phyloP scores from a whole-genome alignment of 2,329 filamentous ascomycete species.

The Beauveria caledonica region DNA sequence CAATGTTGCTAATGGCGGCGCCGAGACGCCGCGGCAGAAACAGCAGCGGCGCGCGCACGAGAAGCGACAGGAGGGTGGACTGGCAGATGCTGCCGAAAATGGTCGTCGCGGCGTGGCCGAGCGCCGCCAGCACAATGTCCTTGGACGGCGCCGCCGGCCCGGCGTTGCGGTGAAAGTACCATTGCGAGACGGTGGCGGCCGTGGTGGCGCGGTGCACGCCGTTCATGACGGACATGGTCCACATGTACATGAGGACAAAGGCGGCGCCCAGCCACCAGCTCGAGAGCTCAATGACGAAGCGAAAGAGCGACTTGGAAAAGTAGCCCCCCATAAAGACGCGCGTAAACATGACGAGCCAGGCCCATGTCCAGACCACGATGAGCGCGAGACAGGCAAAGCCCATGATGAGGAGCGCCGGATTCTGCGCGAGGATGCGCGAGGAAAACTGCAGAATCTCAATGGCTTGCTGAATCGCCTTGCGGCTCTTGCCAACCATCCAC shows the following conservation, averaged over 20 bases:
- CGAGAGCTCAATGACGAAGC: constrained; percentile 75
- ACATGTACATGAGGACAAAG: constrained; percentile 91
- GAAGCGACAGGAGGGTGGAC: constrained; percentile 70
- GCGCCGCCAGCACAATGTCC: constrained; percentile 74
- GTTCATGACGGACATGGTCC: constrained; percentile 81
- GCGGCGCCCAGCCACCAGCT: constrained; percentile 94
- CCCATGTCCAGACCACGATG: constrained; percentile 86
- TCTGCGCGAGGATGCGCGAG: constrained; percentile 76
- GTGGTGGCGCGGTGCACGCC: constrained; percentile 87
- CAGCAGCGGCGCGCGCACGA: constrained; percentile 77
- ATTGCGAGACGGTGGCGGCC: constrained; percentile 91
- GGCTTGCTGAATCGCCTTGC: constrained; percentile 72
- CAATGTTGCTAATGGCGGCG: constrained; percentile 59
- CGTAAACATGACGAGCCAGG: constrained; percentile 95
- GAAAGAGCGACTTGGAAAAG: constrained; percentile 52
- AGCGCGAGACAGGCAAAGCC: constrained; percentile 68
- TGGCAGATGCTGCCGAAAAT: constrained; percentile 90
- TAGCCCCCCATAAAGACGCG: constrained; percentile 90
- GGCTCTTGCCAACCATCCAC: constrained; percentile 72
- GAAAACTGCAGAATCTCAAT: constrained; percentile 89
- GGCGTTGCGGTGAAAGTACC: constrained; percentile 94
- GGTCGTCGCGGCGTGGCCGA: constrained; percentile 73
- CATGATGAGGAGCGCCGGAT: constrained; percentile 73
- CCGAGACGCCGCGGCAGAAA: constrained; percentile 66
- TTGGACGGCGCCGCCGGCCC: constrained; percentile 68